Conservation (phyloP, 140 eudicot genomes). For the Oenanthe javanica region DNA sequence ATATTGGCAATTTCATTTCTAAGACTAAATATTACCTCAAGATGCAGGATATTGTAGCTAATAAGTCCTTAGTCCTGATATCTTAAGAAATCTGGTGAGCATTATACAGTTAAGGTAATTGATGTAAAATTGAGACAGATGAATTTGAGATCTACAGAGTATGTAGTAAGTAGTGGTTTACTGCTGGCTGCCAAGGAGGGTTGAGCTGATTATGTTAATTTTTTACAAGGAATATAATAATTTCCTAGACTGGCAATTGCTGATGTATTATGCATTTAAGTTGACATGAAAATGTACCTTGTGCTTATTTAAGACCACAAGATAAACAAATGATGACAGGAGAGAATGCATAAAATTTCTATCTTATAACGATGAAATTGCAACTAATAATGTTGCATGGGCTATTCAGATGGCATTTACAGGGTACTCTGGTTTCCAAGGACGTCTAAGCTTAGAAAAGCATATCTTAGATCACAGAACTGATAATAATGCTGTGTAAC, state of each 20-base stretch:
- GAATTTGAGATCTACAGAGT: not conserved
- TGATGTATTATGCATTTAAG: not conserved
- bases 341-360: not conserved
- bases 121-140: not conserved
- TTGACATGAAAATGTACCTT: not conserved
- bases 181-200: not conserved
- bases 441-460: slow-evolving; percentile 2
- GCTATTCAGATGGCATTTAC: not conserved
- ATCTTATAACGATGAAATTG: not conserved
- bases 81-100: not conserved
- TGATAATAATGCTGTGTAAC: not conserved
- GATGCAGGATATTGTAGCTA: not conserved
- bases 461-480: not conserved
- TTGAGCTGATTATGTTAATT: not conserved
- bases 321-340: not conserved
- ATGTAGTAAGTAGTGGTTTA: not conserved
- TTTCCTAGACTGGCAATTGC: not conserved
- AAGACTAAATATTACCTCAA: not conserved
- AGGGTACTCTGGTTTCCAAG: not conserved
- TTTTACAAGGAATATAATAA: not conserved
- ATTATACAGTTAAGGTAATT: not conserved
- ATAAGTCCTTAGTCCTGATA: not conserved
- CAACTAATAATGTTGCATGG: not conserved
- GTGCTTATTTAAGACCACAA: not conserved
- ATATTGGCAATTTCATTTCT: not conserved